Percentiles rank a stretch among this genome's conserved stretches.
These are phyloP conservation scores for Yamadazyma kitorensis DNA, from an alignment of 805 yeast species.

Conservation along the genomic window DNA sequence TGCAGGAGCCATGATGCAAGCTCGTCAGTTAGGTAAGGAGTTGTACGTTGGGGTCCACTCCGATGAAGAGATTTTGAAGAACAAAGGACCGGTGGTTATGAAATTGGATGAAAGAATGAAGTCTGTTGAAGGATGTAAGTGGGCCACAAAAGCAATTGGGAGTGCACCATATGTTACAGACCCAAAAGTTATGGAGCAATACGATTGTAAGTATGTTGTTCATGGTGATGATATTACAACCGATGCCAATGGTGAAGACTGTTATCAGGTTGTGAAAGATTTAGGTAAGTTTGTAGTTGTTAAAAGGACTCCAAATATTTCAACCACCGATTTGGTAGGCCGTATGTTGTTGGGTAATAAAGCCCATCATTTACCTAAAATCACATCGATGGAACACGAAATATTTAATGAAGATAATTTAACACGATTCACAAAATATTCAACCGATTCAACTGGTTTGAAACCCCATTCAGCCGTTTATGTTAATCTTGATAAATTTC, in stretches of 20 bases:
- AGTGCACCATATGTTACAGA: conserved; percentile 93
- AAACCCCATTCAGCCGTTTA: conserved; percentile 58
- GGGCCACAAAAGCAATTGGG: conserved; percentile 72
- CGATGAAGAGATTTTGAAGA: conserved; percentile 76
- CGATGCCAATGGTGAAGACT: conserved; percentile 93
- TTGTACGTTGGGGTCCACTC: conserved; percentile 87
- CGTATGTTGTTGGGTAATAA: conserved; percentile 69
- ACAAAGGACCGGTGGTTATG: conserved; percentile 97
- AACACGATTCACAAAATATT: conserved; percentile 50
- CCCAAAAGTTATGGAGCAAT: conserved; percentile 70
- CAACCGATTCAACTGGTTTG: conserved; percentile 61
- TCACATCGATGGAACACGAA: conserved; percentile 19
- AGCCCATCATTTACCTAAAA: conserved; percentile 48
- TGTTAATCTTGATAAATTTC: conserved; percentile 25
- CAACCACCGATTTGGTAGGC: conserved; percentile 92
- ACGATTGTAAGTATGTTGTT: conserved; percentile 85
- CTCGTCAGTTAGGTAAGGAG: conserved; percentile 75
- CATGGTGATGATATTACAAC: conserved; percentile 98
- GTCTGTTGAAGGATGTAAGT: conserved; percentile 89
- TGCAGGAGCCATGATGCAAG: conserved; percentile 95
- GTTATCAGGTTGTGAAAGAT: conserved; percentile 81
- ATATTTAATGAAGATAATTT: conserved; percentile 35
- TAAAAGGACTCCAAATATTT: conserved; percentile 88
- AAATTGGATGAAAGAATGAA: conserved; percentile 67
- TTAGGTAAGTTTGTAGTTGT: conserved; percentile 87